Conservation (phyloP, 2,329 filamentous ascomycete species). For the Alternaria viburni region DNA sequence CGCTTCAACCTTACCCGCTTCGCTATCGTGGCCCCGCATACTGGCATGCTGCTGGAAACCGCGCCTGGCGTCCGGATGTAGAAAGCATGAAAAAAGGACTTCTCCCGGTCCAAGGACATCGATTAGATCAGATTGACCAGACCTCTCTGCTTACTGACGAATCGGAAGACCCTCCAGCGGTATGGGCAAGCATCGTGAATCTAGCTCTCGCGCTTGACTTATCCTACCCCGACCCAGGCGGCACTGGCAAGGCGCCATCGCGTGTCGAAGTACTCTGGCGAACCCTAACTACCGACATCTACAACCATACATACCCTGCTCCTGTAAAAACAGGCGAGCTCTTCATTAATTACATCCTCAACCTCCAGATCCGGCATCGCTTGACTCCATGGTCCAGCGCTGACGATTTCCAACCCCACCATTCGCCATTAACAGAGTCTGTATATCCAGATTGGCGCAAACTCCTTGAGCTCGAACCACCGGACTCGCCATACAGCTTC, state of each 20-base stretch:
- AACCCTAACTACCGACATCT: conserved; percentile 33
- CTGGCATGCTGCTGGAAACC: conserved; percentile 23
- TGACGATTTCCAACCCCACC: conserved; percentile 35
- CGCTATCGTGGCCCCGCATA: conserved; percentile 22
- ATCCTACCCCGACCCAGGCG: conserved; percentile 20
- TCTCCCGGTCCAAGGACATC: neutral
- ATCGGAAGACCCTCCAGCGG: neutral
- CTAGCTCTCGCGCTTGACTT: conserved; percentile 24
- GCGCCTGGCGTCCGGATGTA: conserved; percentile 11
- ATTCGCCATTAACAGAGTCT: conserved; percentile 29
- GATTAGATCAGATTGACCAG: neutral
- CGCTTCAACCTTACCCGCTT: conserved; percentile 31
- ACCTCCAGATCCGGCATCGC: conserved; percentile 34
- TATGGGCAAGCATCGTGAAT: conserved; percentile 11
- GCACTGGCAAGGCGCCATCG: conserved; percentile 9
- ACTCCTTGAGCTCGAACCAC: conserved; percentile 27
- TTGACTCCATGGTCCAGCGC: conserved; percentile 35
- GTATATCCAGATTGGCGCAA: conserved; percentile 37
- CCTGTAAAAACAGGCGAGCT: conserved; percentile 18
- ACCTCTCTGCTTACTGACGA: neutral
- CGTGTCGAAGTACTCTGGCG: conserved; percentile 33
- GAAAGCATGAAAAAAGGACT: neutral
- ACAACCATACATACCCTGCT: conserved; percentile 26
- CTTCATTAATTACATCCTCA: conserved; percentile 38
- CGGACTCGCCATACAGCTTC: conserved; percentile 22